Evolutionary conservation across 148 eudicot species (phyloP).

Genomic region (Selenicereus undatus): DNA sequence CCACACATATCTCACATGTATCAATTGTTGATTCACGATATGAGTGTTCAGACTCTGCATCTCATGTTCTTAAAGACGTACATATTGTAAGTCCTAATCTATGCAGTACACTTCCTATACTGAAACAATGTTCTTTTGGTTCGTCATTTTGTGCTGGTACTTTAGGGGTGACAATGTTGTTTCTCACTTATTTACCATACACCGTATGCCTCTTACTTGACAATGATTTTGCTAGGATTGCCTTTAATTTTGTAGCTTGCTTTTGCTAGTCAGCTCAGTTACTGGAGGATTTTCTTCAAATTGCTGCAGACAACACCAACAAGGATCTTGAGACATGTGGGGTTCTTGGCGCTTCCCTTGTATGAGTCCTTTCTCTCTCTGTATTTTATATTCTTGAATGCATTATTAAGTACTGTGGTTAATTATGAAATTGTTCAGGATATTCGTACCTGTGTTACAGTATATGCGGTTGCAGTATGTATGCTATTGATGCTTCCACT

Average conservation of each 20-base stretch:
- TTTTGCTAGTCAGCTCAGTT: slow-evolving; percentile 47
- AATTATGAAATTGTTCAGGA: background rate
- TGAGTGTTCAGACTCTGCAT: slow-evolving; percentile 32
- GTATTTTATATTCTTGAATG: background rate
- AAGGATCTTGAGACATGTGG: slow-evolving; percentile 86
- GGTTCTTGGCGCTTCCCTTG: slow-evolving; percentile 77
- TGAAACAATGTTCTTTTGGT: background rate
- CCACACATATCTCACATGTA: slow-evolving; percentile 40
- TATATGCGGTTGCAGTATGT: background rate
- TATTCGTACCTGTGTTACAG: background rate
- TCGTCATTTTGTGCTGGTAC: background rate
- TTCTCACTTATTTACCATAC: background rate
- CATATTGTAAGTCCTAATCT: slow-evolving; percentile 44
- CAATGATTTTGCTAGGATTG: background rate
- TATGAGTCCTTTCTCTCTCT: slow-evolving; percentile 30
- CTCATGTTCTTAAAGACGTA: slow-evolving; percentile 40
- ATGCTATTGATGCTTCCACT: background rate
- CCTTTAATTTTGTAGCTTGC: background rate
- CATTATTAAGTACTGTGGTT: background rate
- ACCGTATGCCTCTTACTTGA: background rate
- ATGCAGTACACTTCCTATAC: background rate
- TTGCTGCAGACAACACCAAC: slow-evolving; percentile 53
- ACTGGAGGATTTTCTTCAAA: slow-evolving; percentile 56
- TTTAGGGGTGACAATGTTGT: background rate
- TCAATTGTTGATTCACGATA: slow-evolving; percentile 28